Conservation (phyloP, 208 protist species). For the Tritrichomonas musculus region DNA sequence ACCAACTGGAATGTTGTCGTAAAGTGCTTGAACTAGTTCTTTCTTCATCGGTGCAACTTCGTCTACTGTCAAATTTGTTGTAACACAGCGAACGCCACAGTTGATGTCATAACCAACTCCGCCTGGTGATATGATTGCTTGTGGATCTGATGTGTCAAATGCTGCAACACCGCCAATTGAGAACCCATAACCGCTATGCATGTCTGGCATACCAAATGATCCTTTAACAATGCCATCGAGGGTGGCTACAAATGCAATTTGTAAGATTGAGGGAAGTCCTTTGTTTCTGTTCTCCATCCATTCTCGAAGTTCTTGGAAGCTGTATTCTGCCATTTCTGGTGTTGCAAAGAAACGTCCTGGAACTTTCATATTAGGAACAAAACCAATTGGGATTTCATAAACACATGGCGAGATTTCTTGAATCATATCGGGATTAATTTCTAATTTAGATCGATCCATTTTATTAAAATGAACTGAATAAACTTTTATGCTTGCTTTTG, state of each 20-base stretch:
- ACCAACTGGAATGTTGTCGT: neutral
- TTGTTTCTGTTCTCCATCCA: slow-evolving; percentile 39
- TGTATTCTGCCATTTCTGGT: slow-evolving; percentile 48
- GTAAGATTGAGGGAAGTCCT: slow-evolving; percentile 65
- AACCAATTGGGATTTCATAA: too few species aligned
- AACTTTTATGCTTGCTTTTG: too few species aligned
- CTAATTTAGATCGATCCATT: too few species aligned
- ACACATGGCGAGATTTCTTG: too few species aligned
- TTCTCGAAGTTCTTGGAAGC: slow-evolving; percentile 63
- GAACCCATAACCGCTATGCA: too few species aligned
- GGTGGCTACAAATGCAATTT: slow-evolving; percentile 70
- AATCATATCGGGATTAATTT: slow-evolving; percentile 47
- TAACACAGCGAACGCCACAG: slow-evolving; percentile 72
- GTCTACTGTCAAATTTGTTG: slow-evolving; percentile 64
- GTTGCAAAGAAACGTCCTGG: slow-evolving; percentile 68
- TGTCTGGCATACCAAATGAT: slow-evolving; percentile 70
- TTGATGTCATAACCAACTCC: slow-evolving; percentile 83
- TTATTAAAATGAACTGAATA: too few species aligned
- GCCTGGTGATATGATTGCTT: too few species aligned
- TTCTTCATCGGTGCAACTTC: slow-evolving; percentile 42
- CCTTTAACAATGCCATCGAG: slow-evolving; percentile 68
- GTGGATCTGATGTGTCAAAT: too few species aligned
- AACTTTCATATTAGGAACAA: too few species aligned
- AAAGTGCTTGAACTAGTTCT: neutral
- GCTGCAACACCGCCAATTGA: too few species aligned